Evolutionary conservation across 768 basidiomycete species (phyloP).

Genomic region (Leccinum ochraceum): DNA sequence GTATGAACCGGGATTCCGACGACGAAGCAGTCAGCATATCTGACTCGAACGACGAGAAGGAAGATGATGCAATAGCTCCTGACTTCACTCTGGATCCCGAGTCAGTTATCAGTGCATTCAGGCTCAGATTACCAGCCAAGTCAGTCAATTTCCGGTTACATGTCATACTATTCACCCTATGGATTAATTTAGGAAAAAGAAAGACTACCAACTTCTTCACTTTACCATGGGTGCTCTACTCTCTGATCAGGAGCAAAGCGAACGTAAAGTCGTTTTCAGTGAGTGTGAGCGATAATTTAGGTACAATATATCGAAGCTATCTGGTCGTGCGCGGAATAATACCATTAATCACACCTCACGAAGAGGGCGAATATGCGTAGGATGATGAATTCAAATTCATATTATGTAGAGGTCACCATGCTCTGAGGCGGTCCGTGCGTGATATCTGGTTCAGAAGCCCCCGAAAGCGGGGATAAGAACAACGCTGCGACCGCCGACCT

Average conservation of each 20-base stretch:
- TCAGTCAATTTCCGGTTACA: conserved; percentile 30
- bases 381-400: conserved; percentile 1
- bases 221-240: conserved; percentile 74
- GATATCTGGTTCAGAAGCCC: conserved; percentile 14
- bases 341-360: background rate
- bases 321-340: background rate
- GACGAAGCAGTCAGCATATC: conserved; percentile 29
- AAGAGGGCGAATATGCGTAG: background rate
- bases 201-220: conserved; percentile 80
- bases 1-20: conserved; percentile 23
- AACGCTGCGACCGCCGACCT: conserved; percentile 72
- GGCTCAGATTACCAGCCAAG: conserved; percentile 44
- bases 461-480: conserved; percentile 56
- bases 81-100: conserved; percentile 28
- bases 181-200: conserved; percentile 29
- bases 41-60: conserved; percentile 17
- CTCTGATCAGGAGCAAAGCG: conserved; percentile 48
- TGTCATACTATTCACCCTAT: background rate
- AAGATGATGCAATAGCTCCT: conserved; percentile 1
- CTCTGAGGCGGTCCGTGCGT: conserved; percentile 36
- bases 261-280: conserved; percentile 56
- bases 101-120: conserved; percentile 47
- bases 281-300: conserved; percentile 32
- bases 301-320: background rate
- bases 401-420: conserved; percentile 44